These are phyloP conservation scores for Helichrysum umbraculigerum DNA, from an alignment of 129 eudicot genomes.

Conservation along the genomic window DNA sequence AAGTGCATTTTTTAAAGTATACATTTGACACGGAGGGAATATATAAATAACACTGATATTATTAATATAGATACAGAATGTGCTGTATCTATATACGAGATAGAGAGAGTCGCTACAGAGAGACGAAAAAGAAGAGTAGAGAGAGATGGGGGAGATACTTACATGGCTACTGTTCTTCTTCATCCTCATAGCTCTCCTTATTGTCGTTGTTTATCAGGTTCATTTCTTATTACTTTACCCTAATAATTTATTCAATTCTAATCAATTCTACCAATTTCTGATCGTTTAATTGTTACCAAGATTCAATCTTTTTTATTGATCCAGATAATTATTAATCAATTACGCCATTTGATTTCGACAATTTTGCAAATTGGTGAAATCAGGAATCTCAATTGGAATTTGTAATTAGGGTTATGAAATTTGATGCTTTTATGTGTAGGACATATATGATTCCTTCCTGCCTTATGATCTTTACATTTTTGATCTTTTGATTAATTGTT, in stretches of 20 bases:
- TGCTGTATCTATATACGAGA: neutral
- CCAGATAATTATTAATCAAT: slow-evolving; percentile 5
- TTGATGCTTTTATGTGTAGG: neutral
- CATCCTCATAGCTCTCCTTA: slow-evolving; percentile 70
- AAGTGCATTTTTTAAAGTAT: no score
- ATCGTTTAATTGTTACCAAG: slow-evolving; percentile 3
- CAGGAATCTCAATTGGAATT: slow-evolving; percentile 8
- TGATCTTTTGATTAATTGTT: neutral
- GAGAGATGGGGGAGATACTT: slow-evolving; percentile 56
- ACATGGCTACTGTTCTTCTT: slow-evolving; percentile 87
- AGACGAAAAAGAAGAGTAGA: slow-evolving; percentile 12
- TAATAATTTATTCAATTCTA: neutral
- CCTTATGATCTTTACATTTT: neutral
- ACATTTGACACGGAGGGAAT: no score
- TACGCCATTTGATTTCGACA: slow-evolving; percentile 1
- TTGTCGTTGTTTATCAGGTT: slow-evolving; percentile 89
- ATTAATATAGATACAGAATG: neutral
- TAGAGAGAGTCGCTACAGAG: neutral
- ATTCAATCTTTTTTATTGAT: slow-evolving; percentile 7
- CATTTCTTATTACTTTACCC: neutral
- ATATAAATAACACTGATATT: neutral
- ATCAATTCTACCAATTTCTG: neutral
- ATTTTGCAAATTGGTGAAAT: slow-evolving; percentile 5
- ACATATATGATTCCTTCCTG: neutral
- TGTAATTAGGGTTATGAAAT: neutral